A percentile compares a stretch with the other conserved stretches of the same genome.
Conservation (phyloP, 2,329 filamentous ascomycete species). For the Dichotomopilus funicola region DNA sequence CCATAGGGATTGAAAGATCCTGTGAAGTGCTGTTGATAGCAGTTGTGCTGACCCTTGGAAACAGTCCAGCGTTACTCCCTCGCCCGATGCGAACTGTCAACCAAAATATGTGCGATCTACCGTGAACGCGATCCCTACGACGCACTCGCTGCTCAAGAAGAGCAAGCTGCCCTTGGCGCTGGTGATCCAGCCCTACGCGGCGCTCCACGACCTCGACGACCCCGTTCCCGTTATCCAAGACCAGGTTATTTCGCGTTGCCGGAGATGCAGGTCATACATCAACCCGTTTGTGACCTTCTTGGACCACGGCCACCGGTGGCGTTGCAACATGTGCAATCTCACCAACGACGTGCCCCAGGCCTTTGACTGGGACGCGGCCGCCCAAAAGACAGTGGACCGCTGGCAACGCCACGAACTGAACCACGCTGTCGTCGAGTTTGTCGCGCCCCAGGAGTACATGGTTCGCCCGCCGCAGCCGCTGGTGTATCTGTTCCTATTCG, state of each 20-base stretch:
- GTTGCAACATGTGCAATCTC: conserved; percentile 99
- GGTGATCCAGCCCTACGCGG: conserved; percentile 90
- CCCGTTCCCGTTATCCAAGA: conserved; percentile 87
- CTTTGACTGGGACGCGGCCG: conserved; percentile 93
- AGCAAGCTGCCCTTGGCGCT: conserved; percentile 92
- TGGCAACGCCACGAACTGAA: conserved; percentile 92
- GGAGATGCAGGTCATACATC: conserved; percentile 94
- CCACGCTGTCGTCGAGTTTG: conserved; percentile 93
- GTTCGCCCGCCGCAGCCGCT: conserved; percentile 92
- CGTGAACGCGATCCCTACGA: conserved; percentile 87
- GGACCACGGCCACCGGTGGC: conserved; percentile 95
- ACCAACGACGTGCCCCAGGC: conserved; percentile 99
- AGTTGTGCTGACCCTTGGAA: conserved; percentile 34
- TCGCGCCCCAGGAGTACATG: conserved; percentile 99
- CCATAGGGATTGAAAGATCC: no score
- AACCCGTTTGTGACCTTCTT: conserved; percentile 96
- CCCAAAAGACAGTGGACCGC: conserved; percentile 85
- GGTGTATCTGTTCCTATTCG: conserved; percentile 91
- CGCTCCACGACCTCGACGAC: conserved; percentile 89
- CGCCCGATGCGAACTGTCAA: conserved; percentile 83
- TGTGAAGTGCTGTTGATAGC: not conserved
- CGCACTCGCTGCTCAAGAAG: conserved; percentile 89
- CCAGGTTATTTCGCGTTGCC: conserved; percentile 93
- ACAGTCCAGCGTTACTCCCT: conserved; percentile 84
- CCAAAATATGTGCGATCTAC: conserved; percentile 94